Evolutionary conservation across 164 flowering plant species (phyloP), one percentile per base, ranked within the genome.

Genomic region (Vitis vinifera): DNA sequence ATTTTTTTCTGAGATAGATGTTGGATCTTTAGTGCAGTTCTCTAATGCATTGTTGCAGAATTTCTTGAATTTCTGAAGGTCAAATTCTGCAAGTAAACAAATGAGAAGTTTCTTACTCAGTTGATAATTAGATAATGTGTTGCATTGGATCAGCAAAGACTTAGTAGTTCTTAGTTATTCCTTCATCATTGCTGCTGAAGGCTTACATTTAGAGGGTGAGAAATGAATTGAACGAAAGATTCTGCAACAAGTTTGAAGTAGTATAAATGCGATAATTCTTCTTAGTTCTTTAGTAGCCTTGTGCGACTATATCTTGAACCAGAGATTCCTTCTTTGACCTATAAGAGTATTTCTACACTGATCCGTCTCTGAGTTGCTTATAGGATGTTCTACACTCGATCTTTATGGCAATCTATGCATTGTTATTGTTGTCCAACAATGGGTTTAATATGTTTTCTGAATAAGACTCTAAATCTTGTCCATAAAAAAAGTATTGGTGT

Each of bases 381-480:
- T 70, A 76, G 68, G 72, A 86, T 83, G 88, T 58, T 60, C 60
- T 70, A 29, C 60, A 3, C 66, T 67, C 17, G 4, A 27, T 65
- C 57, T 68, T 51, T 49, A 15, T 10, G 65, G 30, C 75, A 29
- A n/a, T 71, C 56, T 27, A 60, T 71, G 47, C 66, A 58, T 27
- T 73, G 65, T 66, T 59, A 15, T 51, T 14, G 23, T 61, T 47
- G 60, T 50, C 66, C 66, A 67, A 67, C 67, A 44, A 16, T 50
- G 60, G 75, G 53, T 73, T 63, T 65, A 50, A 75, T 63, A 59
- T 71, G 67, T 51, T 52, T 71, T 23, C 31, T 71, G 17, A 86
- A 86, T 83, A 89, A 83, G 79, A 85, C 83, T 76, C 67, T 73
- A 74, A 77, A 76, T 83, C 81, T 70, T 44, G 60, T 76, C 85